phyloP scores from a whole-genome alignment of 169 alveolate species.

The Theileria parva region DNA sequence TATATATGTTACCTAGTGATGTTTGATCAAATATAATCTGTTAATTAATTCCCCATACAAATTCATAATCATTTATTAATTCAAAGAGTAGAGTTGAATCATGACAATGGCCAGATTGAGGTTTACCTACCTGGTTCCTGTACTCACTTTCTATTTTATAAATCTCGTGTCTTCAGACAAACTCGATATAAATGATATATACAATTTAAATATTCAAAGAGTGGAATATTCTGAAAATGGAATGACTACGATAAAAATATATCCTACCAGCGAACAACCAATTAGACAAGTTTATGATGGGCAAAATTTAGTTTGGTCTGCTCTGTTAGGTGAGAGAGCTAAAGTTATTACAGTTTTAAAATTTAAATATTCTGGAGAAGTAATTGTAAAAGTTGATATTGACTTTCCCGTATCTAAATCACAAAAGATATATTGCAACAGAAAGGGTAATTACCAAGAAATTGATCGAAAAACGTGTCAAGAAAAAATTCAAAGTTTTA shows the following conservation, averaged over 20 bases:
- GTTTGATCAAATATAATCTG: neutral
- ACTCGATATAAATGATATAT: neutral
- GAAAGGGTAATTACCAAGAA: neutral
- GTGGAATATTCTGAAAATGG: neutral
- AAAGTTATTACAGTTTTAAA: neutral
- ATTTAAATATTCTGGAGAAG: neutral
- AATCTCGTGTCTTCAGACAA: neutral
- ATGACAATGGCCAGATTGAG: neutral
- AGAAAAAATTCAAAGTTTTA: neutral
- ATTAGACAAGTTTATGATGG: neutral
- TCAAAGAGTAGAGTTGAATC: too few species aligned
- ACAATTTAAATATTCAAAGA: neutral
- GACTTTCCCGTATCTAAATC: neutral
- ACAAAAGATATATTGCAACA: neutral
- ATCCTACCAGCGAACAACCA: neutral
- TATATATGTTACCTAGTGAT: neutral
- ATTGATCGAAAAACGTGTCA: neutral
- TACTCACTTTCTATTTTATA: neutral
- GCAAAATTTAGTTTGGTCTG: neutral
- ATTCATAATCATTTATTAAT: too few species aligned
- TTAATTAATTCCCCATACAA: neutral
- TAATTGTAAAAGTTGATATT: neutral
- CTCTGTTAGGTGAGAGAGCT: neutral
- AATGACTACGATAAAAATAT: neutral
- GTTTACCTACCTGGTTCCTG: neutral